A percentile compares a stretch with the other conserved stretches of the same genome.
Evolutionary conservation across 441 rosid genomes (phyloP).

Genomic region (Capsella rubella): DNA sequence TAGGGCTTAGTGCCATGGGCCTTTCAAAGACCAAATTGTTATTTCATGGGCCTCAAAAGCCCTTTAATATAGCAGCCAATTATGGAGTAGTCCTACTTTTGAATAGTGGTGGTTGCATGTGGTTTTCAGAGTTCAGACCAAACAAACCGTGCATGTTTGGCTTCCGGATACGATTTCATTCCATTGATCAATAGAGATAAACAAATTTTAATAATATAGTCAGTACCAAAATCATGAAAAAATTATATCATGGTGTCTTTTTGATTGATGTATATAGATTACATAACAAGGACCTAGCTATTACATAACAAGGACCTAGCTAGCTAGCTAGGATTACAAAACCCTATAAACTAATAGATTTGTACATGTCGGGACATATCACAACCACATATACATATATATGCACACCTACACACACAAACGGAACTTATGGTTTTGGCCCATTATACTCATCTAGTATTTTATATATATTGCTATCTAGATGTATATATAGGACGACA

Average conservation of each 20-base stretch:
- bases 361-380: slow-evolving; percentile 15
- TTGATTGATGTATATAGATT: not conserved
- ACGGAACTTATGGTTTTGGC: not conserved
- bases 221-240: not conserved
- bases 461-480: not conserved
- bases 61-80: not conserved
- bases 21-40: not conserved
- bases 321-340: slow-evolving; percentile 35
- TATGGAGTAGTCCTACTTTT: not conserved
- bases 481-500: not conserved
- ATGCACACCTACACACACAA: slow-evolving; percentile 27
- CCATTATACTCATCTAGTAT: not conserved
- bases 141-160: not conserved
- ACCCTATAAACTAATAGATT: slow-evolving; percentile 31
- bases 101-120: not conserved
- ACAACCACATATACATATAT: slow-evolving; percentile 21
- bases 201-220: not conserved
- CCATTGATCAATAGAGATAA: not conserved
- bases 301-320: not conserved
- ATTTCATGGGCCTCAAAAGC: slow-evolving; percentile 12
- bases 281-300: not conserved
- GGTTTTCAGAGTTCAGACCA: not conserved
- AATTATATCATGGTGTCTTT: not conserved
- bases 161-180: not conserved
- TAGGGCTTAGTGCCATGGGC: slow-evolving; percentile 28